A percentile compares a stretch with the other conserved stretches of the same genome.
Conservation (phyloP, 2,329 filamentous ascomycete species). For the Sporothrix brunneoviolacea region DNA sequence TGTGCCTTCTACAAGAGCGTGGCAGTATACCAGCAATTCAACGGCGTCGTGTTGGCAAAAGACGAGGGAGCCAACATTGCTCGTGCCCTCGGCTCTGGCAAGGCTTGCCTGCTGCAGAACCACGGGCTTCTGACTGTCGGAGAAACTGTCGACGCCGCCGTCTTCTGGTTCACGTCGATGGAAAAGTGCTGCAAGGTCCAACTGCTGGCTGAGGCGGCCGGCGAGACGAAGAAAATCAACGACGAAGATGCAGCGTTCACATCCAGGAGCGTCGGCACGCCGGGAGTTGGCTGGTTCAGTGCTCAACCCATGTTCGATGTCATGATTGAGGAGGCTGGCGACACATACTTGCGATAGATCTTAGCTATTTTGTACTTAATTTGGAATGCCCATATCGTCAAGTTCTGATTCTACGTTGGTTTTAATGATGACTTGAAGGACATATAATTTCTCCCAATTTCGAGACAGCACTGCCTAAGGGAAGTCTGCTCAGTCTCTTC, state of each 20-base stretch:
- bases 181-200: conserved; percentile 55
- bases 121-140: conserved; percentile 56
- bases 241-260: conserved; percentile 64
- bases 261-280: conserved; percentile 56
- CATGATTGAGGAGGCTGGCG: conserved; percentile 6
- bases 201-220: conserved; percentile 51
- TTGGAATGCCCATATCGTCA: no score
- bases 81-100: conserved; percentile 42
- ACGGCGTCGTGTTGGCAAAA: conserved; percentile 49
- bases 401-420: no score
- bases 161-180: conserved; percentile 52
- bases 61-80: conserved; percentile 51
- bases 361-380: no score
- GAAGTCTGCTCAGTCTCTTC: no score
- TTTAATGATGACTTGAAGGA: no score
- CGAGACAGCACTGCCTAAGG: no score
- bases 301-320: conserved; percentile 67
- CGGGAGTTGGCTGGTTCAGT: conserved; percentile 60
- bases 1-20: conserved; percentile 45
- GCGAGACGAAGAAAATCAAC: conserved; percentile 58
- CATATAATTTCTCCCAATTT: no score
- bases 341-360: conserved; percentile 1
- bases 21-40: conserved; percentile 41
- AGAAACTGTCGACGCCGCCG: conserved; percentile 54
- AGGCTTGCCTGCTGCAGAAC: conserved; percentile 50